Evolutionary conservation across 2,329 filamentous ascomycete genomes (phyloP).

Genomic region (Pseudocercospora fijiensis): DNA sequence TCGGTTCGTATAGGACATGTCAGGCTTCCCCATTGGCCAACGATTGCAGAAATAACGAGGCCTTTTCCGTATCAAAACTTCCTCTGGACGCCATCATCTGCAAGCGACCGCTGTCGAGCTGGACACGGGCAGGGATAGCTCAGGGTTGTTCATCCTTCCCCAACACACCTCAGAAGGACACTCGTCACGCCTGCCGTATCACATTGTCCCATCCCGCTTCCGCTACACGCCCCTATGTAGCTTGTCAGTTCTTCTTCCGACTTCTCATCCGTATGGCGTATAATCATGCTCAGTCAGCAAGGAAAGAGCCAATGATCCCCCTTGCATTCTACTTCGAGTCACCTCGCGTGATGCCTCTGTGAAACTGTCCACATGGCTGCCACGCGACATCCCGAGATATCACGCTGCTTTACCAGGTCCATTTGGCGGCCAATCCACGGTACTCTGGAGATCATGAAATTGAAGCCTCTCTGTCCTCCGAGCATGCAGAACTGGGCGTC

Average conservation of each 20-base stretch:
- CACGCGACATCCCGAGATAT: slow-evolving; percentile 22
- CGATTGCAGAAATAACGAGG: not conserved
- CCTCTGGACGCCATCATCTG: not conserved
- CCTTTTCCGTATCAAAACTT: not conserved
- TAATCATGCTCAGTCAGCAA: not conserved
- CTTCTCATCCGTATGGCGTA: not conserved
- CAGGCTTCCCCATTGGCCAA: not conserved
- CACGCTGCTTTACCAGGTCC: slow-evolving; percentile 15
- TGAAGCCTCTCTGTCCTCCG: slow-evolving; percentile 1
- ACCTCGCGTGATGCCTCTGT: not conserved
- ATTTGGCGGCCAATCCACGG: slow-evolving; percentile 11
- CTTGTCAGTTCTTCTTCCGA: not conserved
- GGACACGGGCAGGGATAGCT: not conserved
- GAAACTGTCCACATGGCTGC: slow-evolving; percentile 14
- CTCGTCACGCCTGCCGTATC: not conserved
- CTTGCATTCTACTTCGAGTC: not conserved
- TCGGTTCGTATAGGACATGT: not conserved
- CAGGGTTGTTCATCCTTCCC: slow-evolving; percentile 3
- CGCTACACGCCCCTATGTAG: not conserved
- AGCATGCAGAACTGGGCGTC: not conserved
- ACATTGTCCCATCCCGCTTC: not conserved
- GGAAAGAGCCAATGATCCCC: not conserved
- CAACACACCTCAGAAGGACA: not conserved
- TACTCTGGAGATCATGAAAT: slow-evolving; percentile 15
- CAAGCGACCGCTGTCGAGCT: slow-evolving; percentile 6